Evolutionary conservation across 139 green algal species (phyloP).

Genomic region (Chlorella vulgaris): DNA sequence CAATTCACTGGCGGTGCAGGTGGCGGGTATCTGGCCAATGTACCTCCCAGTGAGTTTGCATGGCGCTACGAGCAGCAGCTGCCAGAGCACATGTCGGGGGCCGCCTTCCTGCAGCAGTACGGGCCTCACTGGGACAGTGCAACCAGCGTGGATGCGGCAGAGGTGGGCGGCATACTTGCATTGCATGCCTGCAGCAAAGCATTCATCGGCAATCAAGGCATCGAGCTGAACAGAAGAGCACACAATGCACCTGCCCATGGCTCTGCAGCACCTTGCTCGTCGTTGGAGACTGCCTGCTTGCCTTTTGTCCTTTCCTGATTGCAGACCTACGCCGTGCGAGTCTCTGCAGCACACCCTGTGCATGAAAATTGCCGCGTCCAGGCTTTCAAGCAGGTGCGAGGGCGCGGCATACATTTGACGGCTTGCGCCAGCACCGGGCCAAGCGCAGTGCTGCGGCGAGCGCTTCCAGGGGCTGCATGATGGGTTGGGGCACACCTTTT

Average conservation of each 20-base stretch:
- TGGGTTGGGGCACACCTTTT: too few relatives aligned
- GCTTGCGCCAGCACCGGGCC: too few relatives aligned
- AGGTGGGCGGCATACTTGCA: not conserved
- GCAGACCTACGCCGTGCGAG: conserved; percentile 63
- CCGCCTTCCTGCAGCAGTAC: conserved; percentile 72
- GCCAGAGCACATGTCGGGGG: conserved; percentile 66
- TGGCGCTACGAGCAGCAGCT: conserved; percentile 58
- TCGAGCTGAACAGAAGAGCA: too few relatives aligned
- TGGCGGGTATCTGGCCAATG: conserved; percentile 65
- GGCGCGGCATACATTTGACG: too few relatives aligned
- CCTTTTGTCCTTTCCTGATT: not conserved
- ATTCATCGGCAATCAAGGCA: too few relatives aligned
- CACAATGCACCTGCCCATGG: too few relatives aligned
- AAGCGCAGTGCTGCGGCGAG: too few relatives aligned
- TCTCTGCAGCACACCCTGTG: conserved; percentile 78
- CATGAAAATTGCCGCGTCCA: conserved; percentile 82
- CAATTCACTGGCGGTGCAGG: conserved; percentile 30
- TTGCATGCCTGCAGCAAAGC: not conserved
- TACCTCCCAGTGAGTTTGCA: conserved; percentile 63
- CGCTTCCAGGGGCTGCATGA: too few relatives aligned
- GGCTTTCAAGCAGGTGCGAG: conserved; percentile 61
- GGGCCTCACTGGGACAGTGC: conserved; percentile 72
- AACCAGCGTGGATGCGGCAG: conserved; percentile 60
- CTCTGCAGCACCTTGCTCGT: too few relatives aligned
- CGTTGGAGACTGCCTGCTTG: not conserved